These are phyloP conservation scores for Pseudogymnoascus sp. DNA, from an alignment of 2,329 filamentous ascomycete genomes.

Conservation along the genomic window DNA sequence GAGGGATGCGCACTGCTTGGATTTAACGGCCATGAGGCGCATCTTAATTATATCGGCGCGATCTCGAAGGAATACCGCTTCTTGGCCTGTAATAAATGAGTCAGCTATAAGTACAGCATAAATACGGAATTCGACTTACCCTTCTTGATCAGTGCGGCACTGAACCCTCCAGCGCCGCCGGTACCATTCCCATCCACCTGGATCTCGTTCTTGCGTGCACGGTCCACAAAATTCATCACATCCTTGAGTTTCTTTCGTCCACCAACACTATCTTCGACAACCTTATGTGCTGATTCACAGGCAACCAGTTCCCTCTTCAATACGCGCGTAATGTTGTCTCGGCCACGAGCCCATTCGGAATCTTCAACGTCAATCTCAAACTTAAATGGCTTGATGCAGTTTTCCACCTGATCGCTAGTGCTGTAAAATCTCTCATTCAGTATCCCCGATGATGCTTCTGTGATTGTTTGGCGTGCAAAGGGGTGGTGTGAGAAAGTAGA, in stretches of 20 bases:
- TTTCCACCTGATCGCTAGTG: constrained; percentile 95
- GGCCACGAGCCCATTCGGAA: constrained; percentile 76
- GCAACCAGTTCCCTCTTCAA: constrained; percentile 83
- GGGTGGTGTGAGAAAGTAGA: constrained; percentile 88
- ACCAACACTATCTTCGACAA: constrained; percentile 70
- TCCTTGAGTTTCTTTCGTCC: constrained; percentile 80
- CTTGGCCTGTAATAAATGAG: constrained; percentile 55
- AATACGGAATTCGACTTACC: constrained; percentile 48
- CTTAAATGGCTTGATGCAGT: constrained; percentile 98
- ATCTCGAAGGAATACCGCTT: constrained; percentile 90
- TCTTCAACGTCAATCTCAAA: constrained; percentile 95
- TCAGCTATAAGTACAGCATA: background rate
- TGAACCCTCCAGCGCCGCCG: constrained; percentile 89
- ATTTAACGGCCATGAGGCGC: constrained; percentile 80
- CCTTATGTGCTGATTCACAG: constrained; percentile 71
- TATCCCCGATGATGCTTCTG: constrained; percentile 81
- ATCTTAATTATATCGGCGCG: constrained; percentile 85
- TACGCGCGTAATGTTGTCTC: constrained; percentile 73
- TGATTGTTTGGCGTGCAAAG: constrained; percentile 87
- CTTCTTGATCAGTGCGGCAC: constrained; percentile 72
- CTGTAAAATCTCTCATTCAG: constrained; percentile 93
- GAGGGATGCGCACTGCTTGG: constrained; percentile 74
- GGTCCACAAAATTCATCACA: constrained; percentile 86
- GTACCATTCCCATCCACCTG: constrained; percentile 75
- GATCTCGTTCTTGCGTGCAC: constrained; percentile 78